Conservation (phyloP, 208 protist genomes). For the Wallacemonas collosoma region DNA sequence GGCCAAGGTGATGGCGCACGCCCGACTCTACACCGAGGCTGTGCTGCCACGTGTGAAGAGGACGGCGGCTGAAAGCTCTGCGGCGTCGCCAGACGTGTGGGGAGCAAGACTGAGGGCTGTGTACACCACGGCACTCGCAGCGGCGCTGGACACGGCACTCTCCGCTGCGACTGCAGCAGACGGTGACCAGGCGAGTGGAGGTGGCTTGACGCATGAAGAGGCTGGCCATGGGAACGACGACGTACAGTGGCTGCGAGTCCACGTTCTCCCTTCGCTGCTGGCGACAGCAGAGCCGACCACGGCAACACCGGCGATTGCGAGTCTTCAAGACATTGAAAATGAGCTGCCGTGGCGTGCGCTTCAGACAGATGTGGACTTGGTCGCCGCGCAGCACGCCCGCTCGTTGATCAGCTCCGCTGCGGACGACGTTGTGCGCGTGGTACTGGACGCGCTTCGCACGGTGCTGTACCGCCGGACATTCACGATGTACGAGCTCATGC, state of each 20-base stretch:
- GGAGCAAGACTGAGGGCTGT: neutral
- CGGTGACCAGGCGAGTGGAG: too few relatives aligned
- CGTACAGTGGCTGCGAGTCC: neutral
- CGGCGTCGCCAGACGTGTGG: too few relatives aligned
- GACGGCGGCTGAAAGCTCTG: neutral
- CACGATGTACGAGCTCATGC: conserved; percentile 78
- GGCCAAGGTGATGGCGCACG: conserved; percentile 1
- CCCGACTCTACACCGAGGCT: neutral
- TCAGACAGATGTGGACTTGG: neutral
- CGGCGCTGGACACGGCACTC: neutral
- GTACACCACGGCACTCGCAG: neutral
- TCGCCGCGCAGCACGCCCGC: conserved; percentile 25
- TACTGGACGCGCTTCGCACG: conserved; percentile 49
- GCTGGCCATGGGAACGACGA: neutral
- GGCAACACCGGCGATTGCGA: neutral
- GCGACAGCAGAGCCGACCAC: neutral
- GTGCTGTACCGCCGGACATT: conserved; percentile 62
- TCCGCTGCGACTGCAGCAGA: neutral
- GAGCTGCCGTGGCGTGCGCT: neutral
- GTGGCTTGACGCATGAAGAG: too few relatives aligned
- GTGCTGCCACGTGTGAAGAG: neutral
- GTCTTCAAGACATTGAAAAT: neutral
- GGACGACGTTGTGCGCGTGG: conserved; percentile 35
- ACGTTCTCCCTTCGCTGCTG: neutral
- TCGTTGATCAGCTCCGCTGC: conserved; percentile 18